Evolutionary conservation across 1,139 yeast genomes (phyloP).

Genomic region (Meyerozyma smithsonii): DNA sequence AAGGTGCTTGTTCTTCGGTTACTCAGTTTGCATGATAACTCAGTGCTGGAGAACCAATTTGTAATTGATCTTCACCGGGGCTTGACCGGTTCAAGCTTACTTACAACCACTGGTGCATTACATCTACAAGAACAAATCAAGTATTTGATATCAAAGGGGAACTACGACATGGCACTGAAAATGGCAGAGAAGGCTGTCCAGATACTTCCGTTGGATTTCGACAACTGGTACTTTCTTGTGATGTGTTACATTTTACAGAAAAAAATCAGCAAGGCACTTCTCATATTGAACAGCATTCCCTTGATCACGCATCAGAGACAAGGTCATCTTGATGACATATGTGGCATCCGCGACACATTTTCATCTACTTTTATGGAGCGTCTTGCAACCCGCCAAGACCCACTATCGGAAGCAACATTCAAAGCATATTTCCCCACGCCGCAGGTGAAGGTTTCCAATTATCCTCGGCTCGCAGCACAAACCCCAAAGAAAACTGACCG

Average conservation of each 20-base stretch:
- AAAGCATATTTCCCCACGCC: constrained; percentile 31
- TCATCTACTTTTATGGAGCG: constrained; percentile 23
- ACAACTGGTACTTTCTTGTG: constrained; percentile 35
- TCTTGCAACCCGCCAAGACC: constrained; percentile 18
- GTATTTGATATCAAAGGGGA: constrained; percentile 28
- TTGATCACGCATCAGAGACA: constrained; percentile 14
- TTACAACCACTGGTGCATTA: constrained; percentile 31
- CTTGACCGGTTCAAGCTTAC: constrained; percentile 1
- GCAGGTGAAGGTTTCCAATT: constrained; percentile 7
- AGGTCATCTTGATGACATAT: constrained; percentile 17
- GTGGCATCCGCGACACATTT: constrained; percentile 30
- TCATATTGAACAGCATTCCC: constrained; percentile 34
- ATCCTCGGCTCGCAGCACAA: constrained; percentile 4
- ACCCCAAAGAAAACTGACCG: constrained; percentile 2
- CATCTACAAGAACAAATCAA: constrained; percentile 36
- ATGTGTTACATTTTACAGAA: constrained; percentile 29
- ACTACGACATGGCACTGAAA: constrained; percentile 23
- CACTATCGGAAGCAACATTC: constrained; percentile 29
- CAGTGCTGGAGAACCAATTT: not conserved
- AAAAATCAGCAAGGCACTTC: constrained; percentile 29
- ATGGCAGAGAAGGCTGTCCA: constrained; percentile 29
- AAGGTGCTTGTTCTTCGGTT: constrained; percentile 24
- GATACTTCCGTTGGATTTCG: constrained; percentile 39
- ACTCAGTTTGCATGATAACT: constrained; percentile 12
- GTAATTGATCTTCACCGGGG: not conserved